These are phyloP conservation scores for Suillus placidus DNA, from an alignment of 768 basidiomycete species.

Conservation along the genomic window DNA sequence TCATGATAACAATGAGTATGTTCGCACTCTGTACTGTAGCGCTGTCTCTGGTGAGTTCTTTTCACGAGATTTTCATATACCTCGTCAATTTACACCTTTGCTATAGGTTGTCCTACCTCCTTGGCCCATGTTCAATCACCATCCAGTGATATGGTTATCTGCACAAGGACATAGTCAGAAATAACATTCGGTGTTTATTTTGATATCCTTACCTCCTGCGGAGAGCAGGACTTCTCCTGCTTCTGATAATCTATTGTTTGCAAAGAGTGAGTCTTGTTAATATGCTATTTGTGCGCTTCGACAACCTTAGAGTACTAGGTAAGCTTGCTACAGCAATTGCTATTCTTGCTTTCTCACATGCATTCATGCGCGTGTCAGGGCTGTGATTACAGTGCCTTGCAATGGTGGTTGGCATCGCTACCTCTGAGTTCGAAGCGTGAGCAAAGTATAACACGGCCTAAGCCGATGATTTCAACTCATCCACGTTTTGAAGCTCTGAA, in stretches of 20 bases:
- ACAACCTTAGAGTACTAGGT: conserved; percentile 12
- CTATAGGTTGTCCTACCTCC: conserved; percentile 63
- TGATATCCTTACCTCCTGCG: neutral
- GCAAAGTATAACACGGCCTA: neutral
- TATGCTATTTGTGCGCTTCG: conserved; percentile 1
- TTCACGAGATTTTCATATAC: neutral
- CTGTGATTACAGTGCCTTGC: neutral
- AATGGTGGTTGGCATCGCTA: conserved; percentile 4
- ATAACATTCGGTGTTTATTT: conserved; percentile 9
- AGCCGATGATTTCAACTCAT: neutral
- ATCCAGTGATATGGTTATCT: conserved; percentile 66
- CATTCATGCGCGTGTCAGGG: neutral
- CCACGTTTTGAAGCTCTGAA: neutral
- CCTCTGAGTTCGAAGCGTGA: neutral
- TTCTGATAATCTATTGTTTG: conserved; percentile 2
- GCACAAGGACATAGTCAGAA: conserved; percentile 27
- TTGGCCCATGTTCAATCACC: conserved; percentile 66
- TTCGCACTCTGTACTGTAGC: conserved; percentile 5
- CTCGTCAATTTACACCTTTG: neutral
- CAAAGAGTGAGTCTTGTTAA: conserved; percentile 1
- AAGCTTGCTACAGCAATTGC: neutral
- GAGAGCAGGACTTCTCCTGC: neutral
- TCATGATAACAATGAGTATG: conserved; percentile 26
- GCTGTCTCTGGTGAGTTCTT: conserved; percentile 7
- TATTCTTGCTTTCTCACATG: conserved; percentile 3